Evolutionary conservation across 2,329 filamentous ascomycete species (phyloP).

Genomic region (Ambrosiella xylebori): DNA sequence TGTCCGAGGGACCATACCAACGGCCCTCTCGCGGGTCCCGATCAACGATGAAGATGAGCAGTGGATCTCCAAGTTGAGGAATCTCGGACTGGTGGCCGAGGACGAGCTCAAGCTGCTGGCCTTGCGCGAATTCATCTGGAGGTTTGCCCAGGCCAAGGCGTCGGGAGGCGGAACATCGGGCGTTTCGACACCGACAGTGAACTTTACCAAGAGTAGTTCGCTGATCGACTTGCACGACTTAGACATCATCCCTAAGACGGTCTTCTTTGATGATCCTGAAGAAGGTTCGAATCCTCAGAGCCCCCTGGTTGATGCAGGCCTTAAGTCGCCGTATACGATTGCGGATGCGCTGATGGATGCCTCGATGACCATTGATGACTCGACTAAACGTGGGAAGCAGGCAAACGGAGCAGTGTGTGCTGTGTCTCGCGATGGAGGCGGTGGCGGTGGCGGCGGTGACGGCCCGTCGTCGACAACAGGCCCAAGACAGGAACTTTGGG

Average conservation of each 20-base stretch:
- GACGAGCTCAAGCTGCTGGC: constrained; percentile 83
- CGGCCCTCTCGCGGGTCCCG: constrained; percentile 42
- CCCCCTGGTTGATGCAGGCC: constrained; percentile 18
- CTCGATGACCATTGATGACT: constrained; percentile 68
- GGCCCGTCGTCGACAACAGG: too few relatives aligned
- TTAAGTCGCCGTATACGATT: constrained; percentile 51
- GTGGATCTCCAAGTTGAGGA: constrained; percentile 73
- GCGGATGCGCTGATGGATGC: constrained; percentile 83
- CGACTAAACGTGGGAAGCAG: constrained; percentile 31
- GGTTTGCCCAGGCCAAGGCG: constrained; percentile 54
- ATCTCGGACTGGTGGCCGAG: constrained; percentile 62
- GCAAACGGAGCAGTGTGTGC: constrained; percentile 17
- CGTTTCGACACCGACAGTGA: constrained; percentile 17
- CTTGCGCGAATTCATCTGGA: constrained; percentile 81
- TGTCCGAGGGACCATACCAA: constrained; percentile 33
- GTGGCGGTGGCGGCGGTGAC: not conserved
- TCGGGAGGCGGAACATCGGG: constrained; percentile 18
- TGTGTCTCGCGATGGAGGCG: constrained; percentile 7
- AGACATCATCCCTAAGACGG: constrained; percentile 66
- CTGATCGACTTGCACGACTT: constrained; percentile 61
- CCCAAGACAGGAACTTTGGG: not conserved
- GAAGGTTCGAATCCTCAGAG: not conserved
- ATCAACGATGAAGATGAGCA: constrained; percentile 88
- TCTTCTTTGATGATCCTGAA: constrained; percentile 61
- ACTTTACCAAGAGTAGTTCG: constrained; percentile 32